Evolutionary conservation across 1,139 yeast genomes (phyloP), one percentile per base, ranked within the genome.

Genomic region (Kluyveromyces marxianus): DNA sequence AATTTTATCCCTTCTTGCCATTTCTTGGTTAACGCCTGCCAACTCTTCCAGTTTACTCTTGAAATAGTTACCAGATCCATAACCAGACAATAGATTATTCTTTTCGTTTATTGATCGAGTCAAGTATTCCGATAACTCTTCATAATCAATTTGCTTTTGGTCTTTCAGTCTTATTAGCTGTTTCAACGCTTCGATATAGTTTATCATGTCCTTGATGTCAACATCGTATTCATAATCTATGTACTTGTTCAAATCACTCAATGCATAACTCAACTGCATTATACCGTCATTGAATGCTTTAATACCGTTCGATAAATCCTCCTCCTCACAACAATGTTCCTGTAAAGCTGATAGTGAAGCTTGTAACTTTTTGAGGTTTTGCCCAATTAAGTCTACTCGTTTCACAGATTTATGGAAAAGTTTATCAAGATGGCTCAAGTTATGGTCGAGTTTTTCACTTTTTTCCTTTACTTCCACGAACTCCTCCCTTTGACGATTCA

Each of bases 141-240:
- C 97, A 57, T 84, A 79, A 63, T 92, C 98, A 36, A 90, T 77
- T 55, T 86, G 90, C 63, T 90, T 90, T 60, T 88, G 92, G 59
- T 92, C 98, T 53, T 92, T 88, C 46, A 86, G 73, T 59, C 85
- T 90, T 48, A 92, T 77, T 52, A 90, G 69, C 49, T 76, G 78
- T 54, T 88, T 85, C 55, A 92, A 73, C 31, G 92, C 79, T 37
- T 77, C 74, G 44, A 90, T 82, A 59, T 89, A 92, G 66, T 86
- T 90, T 52, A 92, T 88, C 67, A 94, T 75, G 64, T 92, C 97
- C 54, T 86, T 83, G 54, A 92, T 69, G 4, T 95, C 79, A 2
- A 88, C 87, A 46, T 89, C 71, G 57, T 88, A 92, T 38, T 88
- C 83, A 54, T 81, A 86, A 58, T 92, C 97, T 44, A 87, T 72